Base-by-base conservation (phyloP, 495 filamentous ascomycete genomes). In the Trichoderma virens region DNA sequence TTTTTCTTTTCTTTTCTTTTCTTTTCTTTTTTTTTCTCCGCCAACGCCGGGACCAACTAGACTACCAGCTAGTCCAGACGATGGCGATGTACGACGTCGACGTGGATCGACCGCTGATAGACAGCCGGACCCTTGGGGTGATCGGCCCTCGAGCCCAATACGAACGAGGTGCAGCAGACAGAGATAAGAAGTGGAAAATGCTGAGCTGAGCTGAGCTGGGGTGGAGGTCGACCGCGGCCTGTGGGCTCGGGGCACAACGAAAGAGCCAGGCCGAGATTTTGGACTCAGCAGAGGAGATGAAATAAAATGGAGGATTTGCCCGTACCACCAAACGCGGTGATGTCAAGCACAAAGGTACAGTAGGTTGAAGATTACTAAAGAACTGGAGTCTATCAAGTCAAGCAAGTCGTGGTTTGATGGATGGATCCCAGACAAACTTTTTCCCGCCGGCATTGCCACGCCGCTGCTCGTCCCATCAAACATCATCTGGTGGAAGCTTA, bases 101-200 rank as follows among this genome's bases (percentile, higher is more conserved):
- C 43, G 43, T 20, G 43, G 43, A 47, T 47, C 43, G 43, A n/a
- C 20, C 9, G 20, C 23, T 47, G 43, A 47, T 23, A 5, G 18
- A 47, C 43, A 20, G 18, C 18, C 18, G n/a, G 9, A 20, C 4
- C 18, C 25, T n/a, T 27, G 18, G 18, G 51, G 51, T 30, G 51
- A 56, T 56, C 51, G 25, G 51, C 51, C 51, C 41, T 45, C 14
- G 14, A 45, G 41, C 41, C 51, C 51, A 56, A 56, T 56, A 56
- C 51, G 25, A 56, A 56, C 13, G 41, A 45, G 41, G 5, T 45
- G 41, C 13, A 20, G 41, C 14, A 31, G 13, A 11, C 9, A 30
- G 20, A 56, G 27, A 30, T 28, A 56, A 27, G 51, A 30, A 56
- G 20, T 20, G 20, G 51, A 30, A 56, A 16, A 28, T 28, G n/a